Percentiles rank a stretch among this genome's conserved stretches.
Conservation (phyloP, 2,329 filamentous ascomycete species). For the Cercospora sp. region DNA sequence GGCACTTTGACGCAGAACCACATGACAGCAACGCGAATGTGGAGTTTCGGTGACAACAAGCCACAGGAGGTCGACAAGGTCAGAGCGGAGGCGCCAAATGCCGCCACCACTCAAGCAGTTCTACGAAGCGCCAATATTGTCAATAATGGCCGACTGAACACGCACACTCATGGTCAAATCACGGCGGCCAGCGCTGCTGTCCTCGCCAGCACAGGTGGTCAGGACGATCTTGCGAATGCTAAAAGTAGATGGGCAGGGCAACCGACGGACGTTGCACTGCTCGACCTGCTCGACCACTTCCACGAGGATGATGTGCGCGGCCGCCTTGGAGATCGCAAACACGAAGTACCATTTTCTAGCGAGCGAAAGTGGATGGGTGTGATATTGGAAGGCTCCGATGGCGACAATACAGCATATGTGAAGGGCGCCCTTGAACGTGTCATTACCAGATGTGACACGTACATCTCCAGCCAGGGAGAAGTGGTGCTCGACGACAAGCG, state of each 20-base stretch:
- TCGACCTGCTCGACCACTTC: slow-evolving; percentile 88
- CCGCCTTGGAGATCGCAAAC: slow-evolving; percentile 75
- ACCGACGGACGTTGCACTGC: slow-evolving; percentile 94
- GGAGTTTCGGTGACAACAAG: slow-evolving; percentile 73
- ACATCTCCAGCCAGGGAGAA: slow-evolving; percentile 83
- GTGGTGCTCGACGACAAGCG: slow-evolving; percentile 77
- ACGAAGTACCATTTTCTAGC: slow-evolving; percentile 93
- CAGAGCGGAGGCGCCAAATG: slow-evolving; percentile 57
- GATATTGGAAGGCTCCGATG: slow-evolving; percentile 63
- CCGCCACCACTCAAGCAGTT: slow-evolving; percentile 74
- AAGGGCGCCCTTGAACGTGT: slow-evolving; percentile 92
- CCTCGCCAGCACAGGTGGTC: slow-evolving; percentile 77
- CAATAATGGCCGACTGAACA: slow-evolving; percentile 84
- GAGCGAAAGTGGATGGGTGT: slow-evolving; percentile 99
- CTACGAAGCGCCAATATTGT: slow-evolving; percentile 93
- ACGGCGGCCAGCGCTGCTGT: slow-evolving; percentile 73
- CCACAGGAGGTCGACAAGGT: slow-evolving; percentile 58
- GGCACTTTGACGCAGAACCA: slow-evolving; percentile 96
- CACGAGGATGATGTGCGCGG: slow-evolving; percentile 89
- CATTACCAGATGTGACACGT: slow-evolving; percentile 83
- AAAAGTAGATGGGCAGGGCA: slow-evolving; percentile 95
- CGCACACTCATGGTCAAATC: slow-evolving; percentile 54
- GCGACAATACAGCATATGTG: slow-evolving; percentile 84
- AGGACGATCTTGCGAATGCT: slow-evolving; percentile 56
- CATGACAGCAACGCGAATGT: slow-evolving; percentile 96